Base-by-base conservation (phyloP, 768 basidiomycete species). In the Leccinum boreale region DNA sequence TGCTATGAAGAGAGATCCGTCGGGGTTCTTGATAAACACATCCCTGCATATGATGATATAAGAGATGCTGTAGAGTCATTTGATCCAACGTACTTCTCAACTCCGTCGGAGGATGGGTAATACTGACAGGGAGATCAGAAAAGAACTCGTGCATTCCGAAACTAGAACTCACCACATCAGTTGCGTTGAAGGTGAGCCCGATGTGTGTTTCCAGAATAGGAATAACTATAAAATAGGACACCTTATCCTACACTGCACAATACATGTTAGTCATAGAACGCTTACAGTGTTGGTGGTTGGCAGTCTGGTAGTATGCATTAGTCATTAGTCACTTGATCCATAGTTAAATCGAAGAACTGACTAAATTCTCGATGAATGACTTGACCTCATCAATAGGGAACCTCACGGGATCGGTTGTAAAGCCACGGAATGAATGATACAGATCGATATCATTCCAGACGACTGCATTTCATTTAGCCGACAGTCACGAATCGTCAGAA, bases 381-480 rank as follows among this genome's bases (percentile, higher is more conserved):
- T 73, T 70, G 64, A 87, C 71, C 58, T 84, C 81, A 17, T 81
- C 77, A 15, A 67, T 73, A 5, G 87, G 83, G 75, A 83, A 90
- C 46, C 75, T 79, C 28, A 83, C 79, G 12, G 86, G 86, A 66
- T 89, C 87, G 7, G 79, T 71, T 5, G 88, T 90, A 61, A 89
- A 88, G 69, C 87, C 87, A 15, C 88, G 78, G 35, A 79, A 75
- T 26, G 85, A 81, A 62, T 87, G 83, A 62, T 87, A 89, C 53
- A 89, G 60, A 70, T 90, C 87, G 58, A 90, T 87, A 62, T 89
- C 88, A 65, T 86, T 89, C 88, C 88, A 90, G n/a, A n/a, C n/a
- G n/a, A n/a, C n/a, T n/a, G n/a, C n/a, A n/a, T n/a, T n/a, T n/a
- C n/a, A n/a, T n/a, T n/a, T n/a, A n/a, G n/a, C n/a, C n/a, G n/a